These are phyloP conservation scores for Limnomonas spitsbergensis DNA, from an alignment of 139 green algal species.

Conservation along the genomic window DNA sequence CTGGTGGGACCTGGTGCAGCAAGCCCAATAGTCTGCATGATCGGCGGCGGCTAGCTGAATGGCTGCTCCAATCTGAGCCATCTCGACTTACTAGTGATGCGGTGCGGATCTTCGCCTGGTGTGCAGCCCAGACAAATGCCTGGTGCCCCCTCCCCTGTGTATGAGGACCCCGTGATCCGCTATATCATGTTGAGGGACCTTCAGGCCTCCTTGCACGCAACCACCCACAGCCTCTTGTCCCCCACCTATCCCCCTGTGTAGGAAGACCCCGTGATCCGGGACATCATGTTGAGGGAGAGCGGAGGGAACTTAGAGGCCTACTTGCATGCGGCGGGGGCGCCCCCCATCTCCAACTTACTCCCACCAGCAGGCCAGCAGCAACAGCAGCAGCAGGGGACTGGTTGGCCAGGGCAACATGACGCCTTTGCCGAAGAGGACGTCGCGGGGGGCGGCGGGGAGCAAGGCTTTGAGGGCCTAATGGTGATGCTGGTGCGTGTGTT, in stretches of 20 bases:
- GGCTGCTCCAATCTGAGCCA: too few relatives aligned
- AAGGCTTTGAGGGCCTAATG: too few relatives aligned
- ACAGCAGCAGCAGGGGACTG: background rate
- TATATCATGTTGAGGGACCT: background rate
- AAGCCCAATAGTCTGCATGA: background rate
- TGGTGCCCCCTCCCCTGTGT: background rate
- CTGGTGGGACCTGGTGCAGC: background rate
- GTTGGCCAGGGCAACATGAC: background rate
- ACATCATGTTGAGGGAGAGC: background rate
- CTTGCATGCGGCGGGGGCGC: background rate
- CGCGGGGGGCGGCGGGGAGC: too few relatives aligned
- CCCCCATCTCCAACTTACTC: background rate
- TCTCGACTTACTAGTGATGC: too few relatives aligned
- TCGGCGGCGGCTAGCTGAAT: background rate
- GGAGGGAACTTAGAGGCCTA: background rate
- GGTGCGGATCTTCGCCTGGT: background rate
- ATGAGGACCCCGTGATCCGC: background rate
- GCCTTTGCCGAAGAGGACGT: background rate
- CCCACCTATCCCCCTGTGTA: background rate
- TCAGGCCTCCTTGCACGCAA: background rate
- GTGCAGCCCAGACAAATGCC: background rate
- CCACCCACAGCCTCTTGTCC: background rate
- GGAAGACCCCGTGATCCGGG: background rate
- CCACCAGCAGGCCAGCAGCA: background rate
- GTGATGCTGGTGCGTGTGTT: too few relatives aligned